These are phyloP conservation scores for Daldinia sp. DNA, from an alignment of 2,329 filamentous ascomycete genomes.

Conservation along the genomic window DNA sequence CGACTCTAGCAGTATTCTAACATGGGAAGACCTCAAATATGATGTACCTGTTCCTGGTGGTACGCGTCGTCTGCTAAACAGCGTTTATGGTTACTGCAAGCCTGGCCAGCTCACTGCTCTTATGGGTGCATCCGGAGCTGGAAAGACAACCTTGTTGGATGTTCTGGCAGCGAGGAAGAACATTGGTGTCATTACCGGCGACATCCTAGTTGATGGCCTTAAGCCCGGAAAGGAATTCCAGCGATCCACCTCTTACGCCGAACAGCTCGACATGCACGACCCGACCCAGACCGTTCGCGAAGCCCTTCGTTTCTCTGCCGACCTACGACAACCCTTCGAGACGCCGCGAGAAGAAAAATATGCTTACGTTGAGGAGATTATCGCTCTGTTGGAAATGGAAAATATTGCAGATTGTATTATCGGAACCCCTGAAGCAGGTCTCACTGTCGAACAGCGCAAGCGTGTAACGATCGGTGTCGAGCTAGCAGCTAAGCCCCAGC, in stretches of 20 bases:
- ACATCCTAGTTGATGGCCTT: constrained; percentile 64
- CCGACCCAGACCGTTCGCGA: constrained; percentile 70
- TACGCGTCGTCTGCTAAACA: constrained; percentile 62
- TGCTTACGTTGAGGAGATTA: constrained; percentile 68
- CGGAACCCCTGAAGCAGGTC: constrained; percentile 70
- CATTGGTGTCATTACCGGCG: constrained; percentile 66
- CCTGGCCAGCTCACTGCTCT: constrained; percentile 80
- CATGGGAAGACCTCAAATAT: constrained; percentile 88
- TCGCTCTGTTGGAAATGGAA: constrained; percentile 66
- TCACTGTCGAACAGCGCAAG: constrained; percentile 72
- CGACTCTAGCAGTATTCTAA: constrained; percentile 73
- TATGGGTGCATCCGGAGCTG: constrained; percentile 85
- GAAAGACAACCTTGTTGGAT: constrained; percentile 86
- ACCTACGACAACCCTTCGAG: constrained; percentile 64
- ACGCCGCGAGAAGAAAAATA: constrained; percentile 64
- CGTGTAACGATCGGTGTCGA: constrained; percentile 94
- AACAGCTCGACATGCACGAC: constrained; percentile 70
- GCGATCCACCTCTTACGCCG: constrained; percentile 68
- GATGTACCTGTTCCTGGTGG: constrained; percentile 69
- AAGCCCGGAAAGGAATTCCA: constrained; percentile 68
- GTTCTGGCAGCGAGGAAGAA: constrained; percentile 72
- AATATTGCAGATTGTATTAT: constrained; percentile 67
- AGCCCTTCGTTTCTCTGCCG: constrained; percentile 69
- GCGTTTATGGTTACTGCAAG: constrained; percentile 73
- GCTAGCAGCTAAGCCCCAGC: constrained; percentile 80